Percentiles rank a stretch among this genome's conserved stretches.
Evolutionary conservation across 352 stramenopile species (phyloP).

Genomic region (Globisporangium takayamanum): DNA sequence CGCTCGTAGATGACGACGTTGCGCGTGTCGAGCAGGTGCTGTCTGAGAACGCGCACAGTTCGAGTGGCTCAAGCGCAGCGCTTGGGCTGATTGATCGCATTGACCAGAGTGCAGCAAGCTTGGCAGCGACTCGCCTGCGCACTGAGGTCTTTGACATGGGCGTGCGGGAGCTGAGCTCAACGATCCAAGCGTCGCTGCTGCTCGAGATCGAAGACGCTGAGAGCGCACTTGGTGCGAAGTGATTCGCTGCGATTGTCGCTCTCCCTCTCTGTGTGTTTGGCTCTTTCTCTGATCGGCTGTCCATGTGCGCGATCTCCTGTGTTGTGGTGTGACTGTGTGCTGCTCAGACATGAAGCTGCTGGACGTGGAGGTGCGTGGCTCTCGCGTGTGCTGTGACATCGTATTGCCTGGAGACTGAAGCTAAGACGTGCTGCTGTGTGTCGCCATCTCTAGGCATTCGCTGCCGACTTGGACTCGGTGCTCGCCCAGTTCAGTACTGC

Average conservation of each 20-base stretch:
- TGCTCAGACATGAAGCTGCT: slow-evolving; percentile 33
- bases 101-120: neutral
- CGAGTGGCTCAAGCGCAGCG: no score
- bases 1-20: slow-evolving; percentile 3
- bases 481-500: slow-evolving; percentile 36
- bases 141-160: slow-evolving; percentile 48
- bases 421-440: neutral
- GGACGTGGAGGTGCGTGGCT: slow-evolving; percentile 31
- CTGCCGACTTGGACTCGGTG: slow-evolving; percentile 39
- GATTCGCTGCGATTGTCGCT: neutral
- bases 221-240: slow-evolving; percentile 23
- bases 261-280: neutral
- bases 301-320: neutral
- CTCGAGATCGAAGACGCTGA: slow-evolving; percentile 30
- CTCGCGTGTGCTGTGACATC: neutral
- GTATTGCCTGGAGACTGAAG: neutral
- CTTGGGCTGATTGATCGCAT: slow-evolving; percentile 11
- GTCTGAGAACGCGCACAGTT: neutral
- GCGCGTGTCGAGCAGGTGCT: slow-evolving; percentile 10
- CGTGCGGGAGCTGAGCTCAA: slow-evolving; percentile 36
- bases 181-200: slow-evolving; percentile 22
- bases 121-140: slow-evolving; percentile 21
- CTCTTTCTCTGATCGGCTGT: neutral
- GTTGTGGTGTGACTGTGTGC: neutral
- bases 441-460: slow-evolving; percentile 23